Evolutionary conservation across 805 yeast species (phyloP).

Genomic region (Wilhelminamyces savonicus): DNA sequence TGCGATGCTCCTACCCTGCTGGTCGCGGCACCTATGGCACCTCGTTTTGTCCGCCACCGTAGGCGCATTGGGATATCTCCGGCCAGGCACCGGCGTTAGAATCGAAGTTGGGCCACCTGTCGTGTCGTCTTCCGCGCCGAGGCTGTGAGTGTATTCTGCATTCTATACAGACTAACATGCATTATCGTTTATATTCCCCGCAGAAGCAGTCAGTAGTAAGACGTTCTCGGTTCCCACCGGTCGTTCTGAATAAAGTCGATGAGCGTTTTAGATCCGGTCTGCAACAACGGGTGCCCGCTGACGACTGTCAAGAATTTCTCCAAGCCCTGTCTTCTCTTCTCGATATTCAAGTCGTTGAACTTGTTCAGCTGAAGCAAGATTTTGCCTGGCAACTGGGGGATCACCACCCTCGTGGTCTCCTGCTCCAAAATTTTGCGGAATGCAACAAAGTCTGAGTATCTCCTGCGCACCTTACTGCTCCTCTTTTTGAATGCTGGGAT

Average conservation of each 20-base stretch:
- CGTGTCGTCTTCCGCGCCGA: too few relatives aligned
- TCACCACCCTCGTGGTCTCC: constrained; percentile 72
- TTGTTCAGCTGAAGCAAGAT: constrained; percentile 58
- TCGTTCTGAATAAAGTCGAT: constrained; percentile 86
- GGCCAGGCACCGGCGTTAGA: too few relatives aligned
- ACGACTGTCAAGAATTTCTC: constrained; percentile 73
- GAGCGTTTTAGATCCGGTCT: constrained; percentile 74
- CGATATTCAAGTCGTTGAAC: constrained; percentile 78
- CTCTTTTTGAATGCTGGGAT: constrained; percentile 76
- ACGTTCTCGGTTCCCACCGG: constrained; percentile 47
- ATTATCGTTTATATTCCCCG: too few relatives aligned
- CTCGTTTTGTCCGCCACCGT: too few relatives aligned
- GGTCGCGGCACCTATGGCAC: too few relatives aligned
- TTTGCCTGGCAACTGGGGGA: constrained; percentile 91
- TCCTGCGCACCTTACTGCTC: constrained; percentile 64
- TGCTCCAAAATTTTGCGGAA: constrained; percentile 68
- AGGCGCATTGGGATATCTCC: too few relatives aligned
- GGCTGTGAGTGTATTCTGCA: too few relatives aligned
- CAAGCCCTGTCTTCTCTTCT: constrained; percentile 74
- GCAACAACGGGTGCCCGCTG: constrained; percentile 90
- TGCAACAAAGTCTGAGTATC: constrained; percentile 85
- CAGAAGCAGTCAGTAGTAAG: constrained; percentile 14
- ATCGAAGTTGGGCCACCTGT: too few relatives aligned
- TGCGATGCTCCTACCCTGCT: too few relatives aligned
- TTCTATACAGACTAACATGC: too few relatives aligned